These are phyloP conservation scores for Arthromyces matolae DNA, from an alignment of 768 basidiomycete species.

Conservation along the genomic window DNA sequence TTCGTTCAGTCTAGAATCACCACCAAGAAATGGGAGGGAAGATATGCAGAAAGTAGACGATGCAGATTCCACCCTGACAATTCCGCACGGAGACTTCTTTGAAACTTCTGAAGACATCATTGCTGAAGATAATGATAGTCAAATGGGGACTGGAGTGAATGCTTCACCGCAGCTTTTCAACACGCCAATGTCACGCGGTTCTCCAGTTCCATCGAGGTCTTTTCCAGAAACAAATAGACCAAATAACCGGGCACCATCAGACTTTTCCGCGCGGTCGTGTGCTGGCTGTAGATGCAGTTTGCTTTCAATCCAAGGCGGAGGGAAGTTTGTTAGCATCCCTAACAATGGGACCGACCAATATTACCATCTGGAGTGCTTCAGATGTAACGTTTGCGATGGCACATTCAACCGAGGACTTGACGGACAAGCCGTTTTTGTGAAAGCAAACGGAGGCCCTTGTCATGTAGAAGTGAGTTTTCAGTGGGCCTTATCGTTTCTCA, in stretches of 20 bases:
- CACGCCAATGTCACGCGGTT: too few relatives aligned
- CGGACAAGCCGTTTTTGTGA: slow-evolving; percentile 71
- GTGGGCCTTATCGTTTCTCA: background rate
- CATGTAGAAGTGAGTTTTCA: slow-evolving; percentile 54
- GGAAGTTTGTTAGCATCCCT: slow-evolving; percentile 71
- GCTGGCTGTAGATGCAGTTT: slow-evolving; percentile 56
- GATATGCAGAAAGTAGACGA: slow-evolving; percentile 24
- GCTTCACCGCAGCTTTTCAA: too few relatives aligned
- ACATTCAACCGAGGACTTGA: slow-evolving; percentile 57
- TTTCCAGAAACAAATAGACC: slow-evolving; percentile 8
- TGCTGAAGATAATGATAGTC: slow-evolving; percentile 28
- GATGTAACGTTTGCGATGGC: slow-evolving; percentile 61
- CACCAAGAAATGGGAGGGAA: too few relatives aligned
- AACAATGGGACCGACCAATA: slow-evolving; percentile 48
- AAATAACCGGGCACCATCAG: background rate
- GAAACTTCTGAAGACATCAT: slow-evolving; percentile 25
- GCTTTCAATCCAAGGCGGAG: slow-evolving; percentile 53
- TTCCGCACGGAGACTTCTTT: slow-evolving; percentile 24
- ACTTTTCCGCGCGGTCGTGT: slow-evolving; percentile 45
- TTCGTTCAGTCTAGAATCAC: slow-evolving; percentile 53
- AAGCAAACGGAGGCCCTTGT: slow-evolving; percentile 59
- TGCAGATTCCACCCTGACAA: slow-evolving; percentile 22
- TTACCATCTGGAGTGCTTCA: slow-evolving; percentile 77
- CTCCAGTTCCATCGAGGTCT: too few relatives aligned
- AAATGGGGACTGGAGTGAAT: slow-evolving; percentile 33